Evolutionary conservation across 495 filamentous ascomycete genomes (phyloP), one percentile per base, ranked within the genome.

Genomic region (Aspergillus sclerotioniger): DNA sequence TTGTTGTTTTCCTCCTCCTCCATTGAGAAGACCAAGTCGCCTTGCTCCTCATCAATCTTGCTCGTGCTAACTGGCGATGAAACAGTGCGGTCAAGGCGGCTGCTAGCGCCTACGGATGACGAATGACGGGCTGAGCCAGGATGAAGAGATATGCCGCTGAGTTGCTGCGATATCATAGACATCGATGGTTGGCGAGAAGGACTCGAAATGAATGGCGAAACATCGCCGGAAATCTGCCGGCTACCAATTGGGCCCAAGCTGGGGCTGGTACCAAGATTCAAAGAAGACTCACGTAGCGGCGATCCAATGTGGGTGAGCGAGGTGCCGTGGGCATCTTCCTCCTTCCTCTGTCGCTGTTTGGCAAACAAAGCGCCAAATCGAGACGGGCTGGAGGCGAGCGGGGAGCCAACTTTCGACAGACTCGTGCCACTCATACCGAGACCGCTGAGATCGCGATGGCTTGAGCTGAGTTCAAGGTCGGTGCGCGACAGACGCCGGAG

Each of bases 281-380:
- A 72, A 3, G 82, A 82, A 9, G 93, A 94, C 70, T 96, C 95
- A 45, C 94, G 90, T 8, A 98, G 82, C 21, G 94, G 94, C 39
- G 95, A 98, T 20, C 95, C 94, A 51, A 98, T 88, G 61, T 96
- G 91, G 32, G 90, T 88, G 65, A 96, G 88, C 1, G 82, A 85
- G 31, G 86, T 85, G 8, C 71, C 71, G 32, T 76, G 71, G 43
- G 80, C 78, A 59, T 89, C 84, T 41, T 94, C 90, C 56, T 93
- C 89, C 45, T 89, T 88, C 66, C 82, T 84, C 64, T 88, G 81
- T 17, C 87, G 77, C 65, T 88, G 82, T 43, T 87, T 79, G 58
- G 87, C 86, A 74, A 96, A 96, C 8, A 96, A 70, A 6, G 90
- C 84, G 5, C 90, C 88, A 80, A 91, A 98, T 15, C 92, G 86